Evolutionary conservation across 2,329 filamentous ascomycete species (phyloP).

Genomic region (Aspergillus neotritici): DNA sequence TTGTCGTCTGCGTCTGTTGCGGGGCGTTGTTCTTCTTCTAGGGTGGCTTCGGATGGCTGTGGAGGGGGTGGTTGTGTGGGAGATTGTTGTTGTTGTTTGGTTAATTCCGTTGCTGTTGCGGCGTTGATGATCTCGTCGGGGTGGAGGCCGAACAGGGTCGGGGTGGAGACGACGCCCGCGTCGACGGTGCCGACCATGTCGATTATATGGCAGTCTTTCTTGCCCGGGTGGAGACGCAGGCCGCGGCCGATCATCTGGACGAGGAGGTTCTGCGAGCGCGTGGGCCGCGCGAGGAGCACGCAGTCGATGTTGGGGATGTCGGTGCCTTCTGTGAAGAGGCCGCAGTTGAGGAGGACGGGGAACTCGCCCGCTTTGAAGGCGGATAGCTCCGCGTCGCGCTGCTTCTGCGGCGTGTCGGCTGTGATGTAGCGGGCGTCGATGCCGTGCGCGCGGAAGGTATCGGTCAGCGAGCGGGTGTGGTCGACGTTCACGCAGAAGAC

Average conservation of each 20-base stretch:
- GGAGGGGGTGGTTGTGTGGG: conserved; percentile 29
- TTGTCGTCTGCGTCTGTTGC: conserved; percentile 22
- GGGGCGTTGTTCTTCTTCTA: neutral
- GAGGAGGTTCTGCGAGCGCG: conserved; percentile 83
- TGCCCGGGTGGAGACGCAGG: conserved; percentile 73
- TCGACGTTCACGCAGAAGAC: conserved; percentile 90
- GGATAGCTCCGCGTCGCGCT: conserved; percentile 64
- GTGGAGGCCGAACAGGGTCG: conserved; percentile 88
- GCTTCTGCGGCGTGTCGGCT: conserved; percentile 64
- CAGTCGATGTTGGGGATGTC: conserved; percentile 98
- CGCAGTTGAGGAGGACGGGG: conserved; percentile 87
- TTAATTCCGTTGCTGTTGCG: conserved; percentile 59
- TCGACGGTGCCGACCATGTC: conserved; percentile 87
- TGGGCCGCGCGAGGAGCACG: conserved; percentile 79
- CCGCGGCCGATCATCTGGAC: conserved; percentile 97
- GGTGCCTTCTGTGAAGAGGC: conserved; percentile 94
- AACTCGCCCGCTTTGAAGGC: conserved; percentile 72
- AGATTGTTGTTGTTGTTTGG: conserved; percentile 40
- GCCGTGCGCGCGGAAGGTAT: conserved; percentile 68
- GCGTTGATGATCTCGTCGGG: conserved; percentile 68
- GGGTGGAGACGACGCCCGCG: conserved; percentile 80
- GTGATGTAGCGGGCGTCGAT: conserved; percentile 85
- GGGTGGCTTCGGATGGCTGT: neutral
- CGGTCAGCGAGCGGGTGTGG: conserved; percentile 71
- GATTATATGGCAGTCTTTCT: conserved; percentile 87